Conservation (phyloP, 1,139 yeast species). For the Casaregolazyma suthepensis region DNA sequence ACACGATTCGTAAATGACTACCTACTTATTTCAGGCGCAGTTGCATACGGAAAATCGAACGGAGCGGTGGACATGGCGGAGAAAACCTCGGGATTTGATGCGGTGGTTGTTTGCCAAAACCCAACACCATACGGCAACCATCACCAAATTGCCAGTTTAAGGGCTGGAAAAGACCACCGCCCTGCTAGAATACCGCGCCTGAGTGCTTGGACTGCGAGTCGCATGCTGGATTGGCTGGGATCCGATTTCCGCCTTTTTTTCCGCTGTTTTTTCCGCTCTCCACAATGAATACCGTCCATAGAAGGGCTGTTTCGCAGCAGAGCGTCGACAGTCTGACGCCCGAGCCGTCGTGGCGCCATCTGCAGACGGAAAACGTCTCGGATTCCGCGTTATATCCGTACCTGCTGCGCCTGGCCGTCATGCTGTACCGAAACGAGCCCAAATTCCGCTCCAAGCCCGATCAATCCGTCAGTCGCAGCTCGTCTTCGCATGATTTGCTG, state of each 20-base stretch:
- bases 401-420: conserved; percentile 29
- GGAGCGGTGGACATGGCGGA: background rate
- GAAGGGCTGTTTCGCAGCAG: conserved; percentile 9
- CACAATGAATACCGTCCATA: background rate
- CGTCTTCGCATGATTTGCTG: conserved; percentile 12
- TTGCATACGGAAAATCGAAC: conserved; percentile 34
- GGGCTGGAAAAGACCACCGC: background rate
- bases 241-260: background rate
- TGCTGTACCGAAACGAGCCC: conserved; percentile 31
- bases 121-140: background rate
- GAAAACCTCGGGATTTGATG: background rate
- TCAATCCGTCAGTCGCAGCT: conserved; percentile 12
- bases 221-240: background rate
- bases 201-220: background rate
- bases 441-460: conserved; percentile 20
- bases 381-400: conserved; percentile 30
- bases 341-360: conserved; percentile 20
- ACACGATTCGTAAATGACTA: conserved; percentile 6
- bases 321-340: background rate
- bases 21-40: conserved; percentile 41
- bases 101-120: background rate
- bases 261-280: background rate
- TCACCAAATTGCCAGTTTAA: background rate
- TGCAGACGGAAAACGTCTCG: conserved; percentile 19
- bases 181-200: background rate